These are phyloP conservation scores for Porphyra umbilicalis DNA, from an alignment of 31 red algal species.

Conservation along the genomic window DNA sequence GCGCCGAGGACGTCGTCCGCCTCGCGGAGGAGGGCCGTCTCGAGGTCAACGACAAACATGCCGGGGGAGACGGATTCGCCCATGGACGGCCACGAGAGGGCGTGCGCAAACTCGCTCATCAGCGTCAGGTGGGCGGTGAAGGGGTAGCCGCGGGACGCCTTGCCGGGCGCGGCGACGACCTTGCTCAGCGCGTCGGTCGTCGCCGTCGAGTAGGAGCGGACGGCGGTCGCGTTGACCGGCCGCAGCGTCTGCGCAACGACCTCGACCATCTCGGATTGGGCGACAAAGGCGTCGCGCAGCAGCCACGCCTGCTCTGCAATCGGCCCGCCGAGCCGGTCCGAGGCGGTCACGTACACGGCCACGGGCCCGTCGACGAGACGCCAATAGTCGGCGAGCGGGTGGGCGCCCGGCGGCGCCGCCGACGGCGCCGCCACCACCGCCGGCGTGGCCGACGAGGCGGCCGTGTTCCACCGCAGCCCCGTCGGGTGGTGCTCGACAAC, in stretches of 20 bases:
- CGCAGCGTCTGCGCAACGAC: conserved; percentile 25
- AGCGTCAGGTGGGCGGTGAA: conserved; percentile 31
- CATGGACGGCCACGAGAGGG: conserved; percentile 56
- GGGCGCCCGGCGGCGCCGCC: conserved; percentile 49
- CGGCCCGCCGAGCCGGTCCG: conserved; percentile 38
- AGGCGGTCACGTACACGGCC: conserved; percentile 40
- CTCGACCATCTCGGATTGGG: conserved; percentile 58
- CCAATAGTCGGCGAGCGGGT: conserved; percentile 79
- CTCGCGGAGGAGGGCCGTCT: conserved; percentile 43
- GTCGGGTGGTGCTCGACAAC: conserved; percentile 76
- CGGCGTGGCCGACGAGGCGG: conserved; percentile 32
- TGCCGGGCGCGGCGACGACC: conserved; percentile 24
- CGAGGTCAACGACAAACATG: conserved; percentile 72
- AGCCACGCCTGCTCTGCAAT: conserved; percentile 16
- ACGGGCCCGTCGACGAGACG: conserved; percentile 56
- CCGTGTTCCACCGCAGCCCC: conserved; percentile 78
- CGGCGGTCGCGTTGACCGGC: conserved; percentile 37
- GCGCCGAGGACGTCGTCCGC: conserved; percentile 31
- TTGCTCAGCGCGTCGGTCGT: conserved; percentile 48
- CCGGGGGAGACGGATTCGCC: conserved; percentile 64
- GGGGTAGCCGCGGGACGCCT: conserved; percentile 22
- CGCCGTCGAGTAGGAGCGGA: conserved; percentile 52
- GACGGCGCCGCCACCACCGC: conserved; percentile 37
- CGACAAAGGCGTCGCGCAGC: conserved; percentile 40
- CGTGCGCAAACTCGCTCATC: conserved; percentile 48